Evolutionary conservation across 116 monocot genomes (phyloP).

Genomic region (Thalassia testudinum): DNA sequence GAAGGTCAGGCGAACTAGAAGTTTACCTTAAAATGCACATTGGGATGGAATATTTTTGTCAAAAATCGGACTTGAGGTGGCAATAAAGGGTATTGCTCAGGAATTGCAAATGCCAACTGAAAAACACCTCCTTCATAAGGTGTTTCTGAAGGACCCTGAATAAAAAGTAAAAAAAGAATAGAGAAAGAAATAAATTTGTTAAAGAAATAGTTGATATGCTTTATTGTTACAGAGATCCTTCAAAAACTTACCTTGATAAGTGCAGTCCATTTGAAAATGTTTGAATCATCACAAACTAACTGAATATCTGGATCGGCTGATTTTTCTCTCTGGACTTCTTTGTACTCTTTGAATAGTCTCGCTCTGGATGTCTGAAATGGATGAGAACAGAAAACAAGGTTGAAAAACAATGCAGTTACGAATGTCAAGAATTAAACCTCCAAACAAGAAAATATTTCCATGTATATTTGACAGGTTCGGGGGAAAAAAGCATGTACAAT

Average conservation of each 20-base stretch:
- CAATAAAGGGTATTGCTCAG: slow-evolving; percentile 85
- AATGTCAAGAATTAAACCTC: no score
- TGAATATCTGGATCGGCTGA: slow-evolving; percentile 89
- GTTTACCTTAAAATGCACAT: slow-evolving; percentile 96
- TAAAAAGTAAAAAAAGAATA: slow-evolving; percentile 6
- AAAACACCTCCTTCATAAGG: slow-evolving; percentile 94
- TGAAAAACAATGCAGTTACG: no score
- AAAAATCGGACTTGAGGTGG: slow-evolving; percentile 99
- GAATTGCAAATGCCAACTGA: slow-evolving; percentile 92
- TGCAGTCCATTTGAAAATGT: slow-evolving; percentile 99
- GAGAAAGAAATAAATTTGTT: no score
- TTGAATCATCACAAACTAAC: slow-evolving; percentile 90
- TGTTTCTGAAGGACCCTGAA: slow-evolving; percentile 95
- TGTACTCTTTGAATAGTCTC: slow-evolving; percentile 96
- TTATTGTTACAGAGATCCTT: no score
- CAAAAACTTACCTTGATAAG: slow-evolving; percentile 54
- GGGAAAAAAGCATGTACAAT: no score
- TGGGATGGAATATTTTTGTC: slow-evolving; percentile 98
- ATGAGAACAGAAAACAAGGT: no score
- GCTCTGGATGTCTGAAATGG: slow-evolving; percentile 97
- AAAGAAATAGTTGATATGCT: no score
- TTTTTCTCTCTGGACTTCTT: slow-evolving; percentile 96
- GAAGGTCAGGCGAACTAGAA: no score
- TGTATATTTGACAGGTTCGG: no score
- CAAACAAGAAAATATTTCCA: no score